Evolutionary conservation across 2,329 filamentous ascomycete species (phyloP), one percentile per base, ranked within the genome.

Genomic region (Xylariaceae sp.): DNA sequence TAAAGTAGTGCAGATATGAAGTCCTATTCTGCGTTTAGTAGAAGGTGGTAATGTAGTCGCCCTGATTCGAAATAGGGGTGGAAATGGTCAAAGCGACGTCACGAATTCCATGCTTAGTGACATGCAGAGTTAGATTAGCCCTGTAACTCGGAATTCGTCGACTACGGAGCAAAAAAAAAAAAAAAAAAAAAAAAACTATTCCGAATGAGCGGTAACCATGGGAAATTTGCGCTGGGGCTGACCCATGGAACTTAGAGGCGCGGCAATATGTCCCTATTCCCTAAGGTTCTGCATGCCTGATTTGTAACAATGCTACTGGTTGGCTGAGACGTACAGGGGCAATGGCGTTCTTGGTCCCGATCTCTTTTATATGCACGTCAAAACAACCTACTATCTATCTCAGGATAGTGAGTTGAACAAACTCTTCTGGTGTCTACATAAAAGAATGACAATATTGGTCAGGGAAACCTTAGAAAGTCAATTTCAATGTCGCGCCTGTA

Each of bases 401-500:
- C n/a, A n/a, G n/a, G 32, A 37, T 37, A 37, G 6, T 10, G 32
- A 37, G 32, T 37, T 10, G 32, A 37, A 7, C 5, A 37, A 14
- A 37, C 32, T 37, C 14, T 37, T 16, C 12, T 12, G 14, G 14
- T 14, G 9, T 37, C 12, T 14, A 7, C 12, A 10, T 16, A 10
- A 37, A 3, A 37, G 5, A 10, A 14, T 37, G 32, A 3, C 32
- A 19, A 18, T 16, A 37, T 10, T 37, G 9, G 26, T 7, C 14
- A 21, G 37, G 32, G 14, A 40, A 52, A 12, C n/a, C 14, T n/a
- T 16, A 26, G 14, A 21, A 16, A 10, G 21, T 16, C 40, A 12
- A n/a, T 48, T 40, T 12, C 46, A 20, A 55, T 50, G 48, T 37
- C 32, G 21, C 6, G 19, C 9, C 21, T 48, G 19, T 55, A 57